Conservation (phyloP, 352 stramenopile species). For the Globisporangium alternatum region DNA sequence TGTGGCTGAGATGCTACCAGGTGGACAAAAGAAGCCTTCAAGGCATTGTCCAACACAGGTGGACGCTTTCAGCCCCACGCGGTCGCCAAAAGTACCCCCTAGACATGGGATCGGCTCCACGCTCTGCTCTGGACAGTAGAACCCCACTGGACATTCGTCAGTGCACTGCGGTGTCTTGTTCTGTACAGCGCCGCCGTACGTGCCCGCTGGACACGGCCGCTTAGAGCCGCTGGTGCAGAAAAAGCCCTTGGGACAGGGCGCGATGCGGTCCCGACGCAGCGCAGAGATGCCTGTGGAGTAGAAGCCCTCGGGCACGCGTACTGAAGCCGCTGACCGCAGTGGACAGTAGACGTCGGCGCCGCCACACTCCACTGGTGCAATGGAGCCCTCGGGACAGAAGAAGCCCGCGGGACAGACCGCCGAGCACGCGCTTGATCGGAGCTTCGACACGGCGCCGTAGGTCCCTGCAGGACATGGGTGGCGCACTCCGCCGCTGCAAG, state of each 20-base stretch:
- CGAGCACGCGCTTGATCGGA: slow-evolving; percentile 45
- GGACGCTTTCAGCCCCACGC: slow-evolving; percentile 28
- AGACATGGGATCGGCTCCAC: slow-evolving; percentile 33
- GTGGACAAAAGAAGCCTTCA: slow-evolving; percentile 59
- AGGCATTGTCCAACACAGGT: slow-evolving; percentile 59
- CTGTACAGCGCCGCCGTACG: slow-evolving; percentile 32
- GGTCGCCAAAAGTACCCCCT: slow-evolving; percentile 53
- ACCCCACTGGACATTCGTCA: slow-evolving; percentile 45
- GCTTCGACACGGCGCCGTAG: slow-evolving; percentile 44
- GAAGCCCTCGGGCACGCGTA: slow-evolving; percentile 30
- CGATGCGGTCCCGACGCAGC: slow-evolving; percentile 26
- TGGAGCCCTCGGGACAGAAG: slow-evolving; percentile 49
- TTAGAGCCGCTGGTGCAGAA: slow-evolving; percentile 54
- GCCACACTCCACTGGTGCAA: slow-evolving; percentile 40
- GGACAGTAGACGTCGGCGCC: slow-evolving; percentile 52
- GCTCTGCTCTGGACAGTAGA: slow-evolving; percentile 51
- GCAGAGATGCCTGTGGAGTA: slow-evolving; percentile 39
- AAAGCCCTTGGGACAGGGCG: slow-evolving; percentile 42
- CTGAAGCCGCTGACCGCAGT: slow-evolving; percentile 31
- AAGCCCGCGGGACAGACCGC: slow-evolving; percentile 58
- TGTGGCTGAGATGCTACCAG: slow-evolving; percentile 45
- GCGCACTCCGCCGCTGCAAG: slow-evolving; percentile 28
- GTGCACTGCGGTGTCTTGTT: slow-evolving; percentile 37
- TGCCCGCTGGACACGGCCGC: slow-evolving; percentile 45
- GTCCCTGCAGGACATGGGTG: slow-evolving; percentile 51